phyloP scores from a whole-genome alignment of 2,329 filamentous ascomycete species.

The Ophiostoma pallidulum region DNA sequence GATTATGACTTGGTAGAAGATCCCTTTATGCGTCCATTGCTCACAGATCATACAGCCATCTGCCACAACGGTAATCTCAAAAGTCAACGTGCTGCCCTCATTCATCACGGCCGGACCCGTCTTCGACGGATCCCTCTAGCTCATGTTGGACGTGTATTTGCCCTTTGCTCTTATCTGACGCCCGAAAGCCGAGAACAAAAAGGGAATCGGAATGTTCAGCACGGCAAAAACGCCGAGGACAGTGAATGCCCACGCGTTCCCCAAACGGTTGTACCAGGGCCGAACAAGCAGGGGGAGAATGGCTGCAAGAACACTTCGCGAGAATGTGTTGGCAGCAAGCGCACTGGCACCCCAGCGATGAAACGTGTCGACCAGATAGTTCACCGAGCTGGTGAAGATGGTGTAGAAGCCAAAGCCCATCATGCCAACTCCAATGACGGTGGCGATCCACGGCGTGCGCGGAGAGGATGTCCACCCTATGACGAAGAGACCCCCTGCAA shows the following conservation, averaged over 20 bases:
- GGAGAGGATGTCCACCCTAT: background rate
- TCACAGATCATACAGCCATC: no score
- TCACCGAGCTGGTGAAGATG: constrained; percentile 43
- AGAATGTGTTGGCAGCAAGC: constrained; percentile 53
- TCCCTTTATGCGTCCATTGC: no score
- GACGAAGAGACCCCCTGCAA: background rate
- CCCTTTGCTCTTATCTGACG: no score
- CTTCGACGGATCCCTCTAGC: no score
- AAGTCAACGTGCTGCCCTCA: no score
- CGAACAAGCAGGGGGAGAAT: constrained; percentile 49
- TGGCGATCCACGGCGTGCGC: constrained; percentile 38
- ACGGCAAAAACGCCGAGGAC: constrained; percentile 37
- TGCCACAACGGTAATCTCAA: no score
- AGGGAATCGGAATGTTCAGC: constrained; percentile 43
- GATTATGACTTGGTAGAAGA: no score
- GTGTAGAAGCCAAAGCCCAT: constrained; percentile 29
- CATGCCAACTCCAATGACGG: constrained; percentile 30
- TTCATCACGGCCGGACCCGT: no score
- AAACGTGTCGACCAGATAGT: constrained; percentile 45
- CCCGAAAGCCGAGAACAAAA: constrained; percentile 21
- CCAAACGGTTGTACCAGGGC: constrained; percentile 51
- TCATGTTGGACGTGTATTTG: no score
- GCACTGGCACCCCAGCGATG: constrained; percentile 51
- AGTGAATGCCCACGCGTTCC: constrained; percentile 49
- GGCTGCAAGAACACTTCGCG: constrained; percentile 46